Percentiles rank a stretch among this genome's conserved stretches.
Evolutionary conservation across 169 alveolate species (phyloP).

Genomic region (Eimeria tenella): DNA sequence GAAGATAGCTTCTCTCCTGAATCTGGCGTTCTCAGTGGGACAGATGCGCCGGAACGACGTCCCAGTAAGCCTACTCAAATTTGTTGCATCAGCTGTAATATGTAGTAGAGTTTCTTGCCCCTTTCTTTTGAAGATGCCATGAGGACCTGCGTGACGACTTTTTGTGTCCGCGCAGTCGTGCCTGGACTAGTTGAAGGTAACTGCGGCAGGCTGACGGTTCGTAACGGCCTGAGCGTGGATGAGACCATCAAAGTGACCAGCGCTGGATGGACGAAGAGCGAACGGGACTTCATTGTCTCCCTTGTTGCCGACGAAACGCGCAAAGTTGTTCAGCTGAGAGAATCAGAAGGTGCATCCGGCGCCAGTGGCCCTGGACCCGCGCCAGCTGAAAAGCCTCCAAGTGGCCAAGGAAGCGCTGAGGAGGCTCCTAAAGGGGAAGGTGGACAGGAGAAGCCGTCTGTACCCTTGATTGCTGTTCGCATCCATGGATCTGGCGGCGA

Average conservation of each 20-base stretch:
- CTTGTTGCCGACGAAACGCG: background rate
- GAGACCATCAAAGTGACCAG: slow-evolving; percentile 21
- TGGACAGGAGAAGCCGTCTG: slow-evolving; percentile 2
- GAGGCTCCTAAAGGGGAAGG: background rate
- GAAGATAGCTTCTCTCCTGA: too few relatives aligned
- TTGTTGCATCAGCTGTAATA: too few relatives aligned
- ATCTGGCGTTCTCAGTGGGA: too few relatives aligned
- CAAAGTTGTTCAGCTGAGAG: background rate
- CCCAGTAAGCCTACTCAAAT: too few relatives aligned
- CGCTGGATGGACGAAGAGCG: slow-evolving; percentile 26
- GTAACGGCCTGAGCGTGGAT: background rate
- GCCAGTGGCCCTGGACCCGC: background rate
- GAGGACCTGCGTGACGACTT: too few relatives aligned
- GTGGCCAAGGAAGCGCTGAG: background rate
- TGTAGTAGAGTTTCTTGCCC: too few relatives aligned
- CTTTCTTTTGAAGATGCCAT: too few relatives aligned
- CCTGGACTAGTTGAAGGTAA: slow-evolving; percentile 23
- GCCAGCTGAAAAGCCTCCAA: background rate
- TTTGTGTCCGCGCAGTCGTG: background rate
- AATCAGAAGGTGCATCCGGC: background rate
- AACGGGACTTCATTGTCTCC: slow-evolving; percentile 1
- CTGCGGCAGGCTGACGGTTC: slow-evolving; percentile 24
- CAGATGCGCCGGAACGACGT: too few relatives aligned
- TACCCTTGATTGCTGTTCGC: slow-evolving; percentile 40
- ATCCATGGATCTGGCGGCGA: background rate